Percentiles rank a stretch among this genome's conserved stretches.
These are phyloP conservation scores for Penicillium sp. DNA, from an alignment of 2,329 filamentous ascomycete species.

Conservation along the genomic window DNA sequence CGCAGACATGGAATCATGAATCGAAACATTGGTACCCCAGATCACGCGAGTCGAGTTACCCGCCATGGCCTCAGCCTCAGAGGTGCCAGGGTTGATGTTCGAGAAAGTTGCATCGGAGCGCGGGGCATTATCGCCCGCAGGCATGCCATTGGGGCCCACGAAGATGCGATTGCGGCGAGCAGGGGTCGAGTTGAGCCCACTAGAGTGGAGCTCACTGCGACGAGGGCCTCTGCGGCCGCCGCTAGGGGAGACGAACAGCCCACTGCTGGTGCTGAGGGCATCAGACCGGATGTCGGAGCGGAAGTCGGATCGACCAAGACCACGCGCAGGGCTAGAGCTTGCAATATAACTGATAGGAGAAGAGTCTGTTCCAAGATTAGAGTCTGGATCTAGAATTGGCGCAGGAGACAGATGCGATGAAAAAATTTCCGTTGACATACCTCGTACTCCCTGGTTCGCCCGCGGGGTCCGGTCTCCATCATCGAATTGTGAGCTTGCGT, in stretches of 20 bases:
- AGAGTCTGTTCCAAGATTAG: constrained; percentile 63
- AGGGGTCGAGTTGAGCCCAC: constrained; percentile 60
- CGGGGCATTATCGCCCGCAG: constrained; percentile 51
- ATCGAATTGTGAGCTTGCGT: constrained; percentile 52
- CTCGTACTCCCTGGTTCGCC: constrained; percentile 41
- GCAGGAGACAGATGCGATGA: not conserved
- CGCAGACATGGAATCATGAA: constrained; percentile 80
- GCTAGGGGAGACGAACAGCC: constrained; percentile 73
- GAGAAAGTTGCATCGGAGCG: constrained; percentile 66
- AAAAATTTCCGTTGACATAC: constrained; percentile 29
- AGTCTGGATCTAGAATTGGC: not conserved
- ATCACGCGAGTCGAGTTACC: constrained; percentile 81
- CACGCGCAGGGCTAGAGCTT: constrained; percentile 80
- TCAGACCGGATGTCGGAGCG: constrained; percentile 66
- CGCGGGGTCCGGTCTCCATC: constrained; percentile 48
- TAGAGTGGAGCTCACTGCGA: constrained; percentile 85
- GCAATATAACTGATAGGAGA: constrained; percentile 90
- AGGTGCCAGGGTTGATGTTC: constrained; percentile 77
- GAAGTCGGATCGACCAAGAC: constrained; percentile 36
- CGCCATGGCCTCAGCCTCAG: constrained; percentile 84
- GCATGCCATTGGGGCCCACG: constrained; percentile 65
- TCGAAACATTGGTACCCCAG: constrained; percentile 96
- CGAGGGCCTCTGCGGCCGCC: constrained; percentile 61
- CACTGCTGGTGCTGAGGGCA: constrained; percentile 79
- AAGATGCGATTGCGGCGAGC: constrained; percentile 60